Evolutionary conservation across 495 filamentous ascomycete genomes (phyloP).

Genomic region (Tuber calosporum): DNA sequence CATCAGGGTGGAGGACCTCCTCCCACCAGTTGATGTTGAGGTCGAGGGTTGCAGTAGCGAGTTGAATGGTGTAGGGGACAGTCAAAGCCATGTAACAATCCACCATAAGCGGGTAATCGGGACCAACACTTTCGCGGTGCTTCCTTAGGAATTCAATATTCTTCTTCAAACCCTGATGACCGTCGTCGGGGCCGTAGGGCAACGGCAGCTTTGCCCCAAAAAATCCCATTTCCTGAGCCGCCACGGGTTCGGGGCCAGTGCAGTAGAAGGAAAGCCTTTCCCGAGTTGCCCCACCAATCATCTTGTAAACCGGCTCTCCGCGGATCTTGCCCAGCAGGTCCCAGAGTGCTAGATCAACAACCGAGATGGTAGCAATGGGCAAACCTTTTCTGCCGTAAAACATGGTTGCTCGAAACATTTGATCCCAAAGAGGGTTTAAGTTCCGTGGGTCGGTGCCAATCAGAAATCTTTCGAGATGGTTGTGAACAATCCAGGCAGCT

Average conservation of each 20-base stretch:
- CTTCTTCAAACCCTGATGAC: slow-evolving; percentile 69
- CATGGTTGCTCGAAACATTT: slow-evolving; percentile 92
- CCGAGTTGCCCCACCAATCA: slow-evolving; percentile 80
- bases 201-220: slow-evolving; percentile 81
- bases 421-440: slow-evolving; percentile 81
- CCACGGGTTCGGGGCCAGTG: slow-evolving; percentile 73
- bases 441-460: slow-evolving; percentile 82
- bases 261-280: slow-evolving; percentile 84
- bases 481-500: slow-evolving; percentile 83
- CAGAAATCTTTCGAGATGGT: slow-evolving; percentile 86
- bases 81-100: slow-evolving; percentile 96
- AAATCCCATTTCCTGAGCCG: slow-evolving; percentile 77
- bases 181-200: slow-evolving; percentile 81
- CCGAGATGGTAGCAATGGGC: slow-evolving; percentile 81
- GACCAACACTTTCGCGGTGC: slow-evolving; percentile 74
- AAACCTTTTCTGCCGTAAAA: slow-evolving; percentile 93
- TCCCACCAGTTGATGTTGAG: slow-evolving; percentile 96
- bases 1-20: slow-evolving; percentile 81
- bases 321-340: slow-evolving; percentile 83
- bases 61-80: slow-evolving; percentile 82
- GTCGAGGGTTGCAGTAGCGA: slow-evolving; percentile 70
- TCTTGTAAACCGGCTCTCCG: slow-evolving; percentile 86
- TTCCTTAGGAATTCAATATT: slow-evolving; percentile 80
- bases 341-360: slow-evolving; percentile 88
- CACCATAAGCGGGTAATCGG: slow-evolving; percentile 85